These are phyloP conservation scores for Fusarium denticulatum DNA, from an alignment of 2,329 filamentous ascomycete genomes.

Conservation along the genomic window DNA sequence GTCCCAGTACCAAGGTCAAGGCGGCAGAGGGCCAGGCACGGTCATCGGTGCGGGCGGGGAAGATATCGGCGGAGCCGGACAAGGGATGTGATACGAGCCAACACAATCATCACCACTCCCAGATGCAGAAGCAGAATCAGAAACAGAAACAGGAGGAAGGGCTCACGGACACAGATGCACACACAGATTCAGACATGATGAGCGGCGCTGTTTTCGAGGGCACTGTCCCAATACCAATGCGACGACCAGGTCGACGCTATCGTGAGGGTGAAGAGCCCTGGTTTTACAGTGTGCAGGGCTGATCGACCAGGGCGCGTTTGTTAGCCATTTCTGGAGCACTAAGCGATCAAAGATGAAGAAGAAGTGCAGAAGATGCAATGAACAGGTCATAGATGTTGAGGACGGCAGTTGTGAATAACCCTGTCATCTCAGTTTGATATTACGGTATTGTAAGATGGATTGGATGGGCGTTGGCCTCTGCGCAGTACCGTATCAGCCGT, in stretches of 20 bases:
- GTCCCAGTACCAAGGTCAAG: slow-evolving; percentile 24
- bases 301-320: slow-evolving; percentile 29
- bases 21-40: slow-evolving; percentile 34
- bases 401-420: slow-evolving; percentile 25
- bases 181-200: background rate
- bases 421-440: slow-evolving; percentile 10
- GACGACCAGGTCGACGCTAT: slow-evolving; percentile 65
- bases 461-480: slow-evolving; percentile 21
- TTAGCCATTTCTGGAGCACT: slow-evolving; percentile 14
- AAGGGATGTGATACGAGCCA: slow-evolving; percentile 33
- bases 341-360: slow-evolving; percentile 9
- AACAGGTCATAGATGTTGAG: slow-evolving; percentile 16
- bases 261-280: slow-evolving; percentile 53
- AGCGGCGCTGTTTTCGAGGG: slow-evolving; percentile 57
- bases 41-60: slow-evolving; percentile 31
- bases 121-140: slow-evolving; percentile 7
- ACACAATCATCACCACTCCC: slow-evolving; percentile 2
- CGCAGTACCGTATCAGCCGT: background rate
- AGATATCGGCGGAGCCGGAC: slow-evolving; percentile 30
- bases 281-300: slow-evolving; percentile 51
- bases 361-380: background rate
- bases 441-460: background rate
- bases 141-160: slow-evolving; percentile 12
- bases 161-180: slow-evolving; percentile 36
- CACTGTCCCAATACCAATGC: slow-evolving; percentile 71